A percentile compares a stretch with the other conserved stretches of the same genome.
phyloP scores from a whole-genome alignment of 116 monocot genomes.

The Posidonia oceanica region DNA sequence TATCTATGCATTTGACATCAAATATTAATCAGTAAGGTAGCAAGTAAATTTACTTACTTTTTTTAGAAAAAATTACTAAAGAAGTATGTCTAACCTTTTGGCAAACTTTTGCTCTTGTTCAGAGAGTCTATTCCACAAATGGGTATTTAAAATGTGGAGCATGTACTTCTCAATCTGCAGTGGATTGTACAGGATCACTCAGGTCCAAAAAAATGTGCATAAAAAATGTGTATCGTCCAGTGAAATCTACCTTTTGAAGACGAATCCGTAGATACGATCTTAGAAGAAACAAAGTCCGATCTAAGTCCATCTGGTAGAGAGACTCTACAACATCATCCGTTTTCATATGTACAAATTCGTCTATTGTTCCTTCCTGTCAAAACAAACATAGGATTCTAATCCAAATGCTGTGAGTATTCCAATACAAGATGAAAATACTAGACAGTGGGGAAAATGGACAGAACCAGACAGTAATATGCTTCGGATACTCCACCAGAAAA shows the following conservation, averaged over 20 bases:
- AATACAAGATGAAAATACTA: background rate
- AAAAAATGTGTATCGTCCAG: background rate
- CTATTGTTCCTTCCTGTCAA: constrained; percentile 73
- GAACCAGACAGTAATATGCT: too few relatives aligned
- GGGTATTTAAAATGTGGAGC: constrained; percentile 63
- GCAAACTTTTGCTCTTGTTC: constrained; percentile 73
- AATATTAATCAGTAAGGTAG: background rate
- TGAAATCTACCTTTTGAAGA: constrained; percentile 53
- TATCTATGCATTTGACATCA: constrained; percentile 30
- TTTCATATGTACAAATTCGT: constrained; percentile 32
- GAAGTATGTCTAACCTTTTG: constrained; percentile 25
- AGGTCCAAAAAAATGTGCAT: background rate
- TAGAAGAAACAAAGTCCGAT: constrained; percentile 64
- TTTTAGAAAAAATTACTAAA: background rate
- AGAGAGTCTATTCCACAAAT: constrained; percentile 62
- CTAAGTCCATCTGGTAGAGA: constrained; percentile 89
- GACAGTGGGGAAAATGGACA: background rate
- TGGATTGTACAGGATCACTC: background rate
- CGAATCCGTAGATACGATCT: constrained; percentile 90
- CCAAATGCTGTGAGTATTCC: background rate
- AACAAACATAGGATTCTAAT: background rate
- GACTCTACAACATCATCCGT: constrained; percentile 73
- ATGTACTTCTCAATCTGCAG: constrained; percentile 71
- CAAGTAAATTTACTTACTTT: background rate
- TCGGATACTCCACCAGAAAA: too few relatives aligned